Evolutionary conservation across 2,329 filamentous ascomycete genomes (phyloP), one percentile per base, ranked within the genome.

Genomic region (Sporothrix pallida): DNA sequence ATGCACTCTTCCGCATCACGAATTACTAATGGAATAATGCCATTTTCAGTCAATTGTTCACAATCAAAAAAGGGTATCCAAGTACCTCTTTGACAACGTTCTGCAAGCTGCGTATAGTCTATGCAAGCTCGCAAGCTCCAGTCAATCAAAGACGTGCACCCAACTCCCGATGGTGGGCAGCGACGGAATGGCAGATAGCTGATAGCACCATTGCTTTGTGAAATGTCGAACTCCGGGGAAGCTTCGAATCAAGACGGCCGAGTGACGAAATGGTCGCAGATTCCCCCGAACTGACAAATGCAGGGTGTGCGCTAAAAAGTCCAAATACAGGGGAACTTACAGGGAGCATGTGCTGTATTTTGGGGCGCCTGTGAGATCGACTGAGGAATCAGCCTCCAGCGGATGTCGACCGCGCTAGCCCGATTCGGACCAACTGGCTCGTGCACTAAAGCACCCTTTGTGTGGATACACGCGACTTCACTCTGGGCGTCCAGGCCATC

Each of bases 161-260:
- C 20, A n/a, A 65, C 44, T 17, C 60, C 20, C 52, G 52, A 56
- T 9, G n/a, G 7, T 23, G 52, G 6, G 23, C 52, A 46, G 31
- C 42, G 7, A 62, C 13, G 42, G 37, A 48, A 23, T 65, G 31
- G 31, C 31, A 37, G 31, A 37, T 37, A 37, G 31, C 3, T 3
- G 13, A 74, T 72, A 54, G 46, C 73, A 74, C 67, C 73, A 74
- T 74, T n/a, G 44, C 65, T 23, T 10, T 52, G 8, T 12, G 46
- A 70, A 72, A 74, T 72, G 73, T 74, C 70, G 70, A 74, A 67
- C 44, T 67, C 44, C 13, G 56, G 54, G 69, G 62, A 37, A 58
- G 15, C 48, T 20, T 48, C 31, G 31, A 37, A 9, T 26, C 20
- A 23, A 37, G 17, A 54, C 5, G 37, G 68, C 31, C 12, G 68